Conservation (phyloP, 345 rosid species). For the Eucalyptus leucophloia region DNA sequence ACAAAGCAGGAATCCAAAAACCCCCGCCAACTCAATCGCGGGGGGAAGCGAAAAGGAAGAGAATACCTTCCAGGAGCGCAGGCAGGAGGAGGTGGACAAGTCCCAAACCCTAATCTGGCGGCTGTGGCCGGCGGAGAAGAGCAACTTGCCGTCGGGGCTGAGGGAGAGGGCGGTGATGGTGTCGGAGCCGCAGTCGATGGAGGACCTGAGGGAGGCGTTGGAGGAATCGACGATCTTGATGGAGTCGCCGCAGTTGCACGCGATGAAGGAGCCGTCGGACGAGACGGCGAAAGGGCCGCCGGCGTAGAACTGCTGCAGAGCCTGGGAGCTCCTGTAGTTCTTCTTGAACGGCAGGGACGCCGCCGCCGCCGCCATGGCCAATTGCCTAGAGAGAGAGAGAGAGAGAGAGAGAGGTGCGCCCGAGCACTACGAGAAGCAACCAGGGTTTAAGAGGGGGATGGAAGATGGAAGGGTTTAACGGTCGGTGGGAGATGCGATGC, state of each 20-base stretch:
- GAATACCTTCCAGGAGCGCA: constrained; percentile 88
- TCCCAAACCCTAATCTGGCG: constrained; percentile 93
- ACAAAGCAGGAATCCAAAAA: not conserved
- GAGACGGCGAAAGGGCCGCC: constrained; percentile 84
- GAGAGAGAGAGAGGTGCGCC: not conserved
- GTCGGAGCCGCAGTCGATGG: constrained; percentile 60
- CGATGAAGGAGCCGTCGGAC: constrained; percentile 69
- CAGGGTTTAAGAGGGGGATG: not conserved
- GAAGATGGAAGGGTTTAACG: not conserved
- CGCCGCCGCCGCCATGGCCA: not conserved
- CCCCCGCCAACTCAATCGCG: not conserved
- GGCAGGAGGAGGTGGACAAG: constrained; percentile 53
- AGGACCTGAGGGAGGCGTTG: constrained; percentile 43
- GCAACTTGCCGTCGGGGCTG: constrained; percentile 67
- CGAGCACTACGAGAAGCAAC: not conserved
- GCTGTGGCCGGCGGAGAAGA: constrained; percentile 90
- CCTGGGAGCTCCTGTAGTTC: constrained; percentile 53
- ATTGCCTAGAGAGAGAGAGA: not conserved
- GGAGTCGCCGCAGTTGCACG: constrained; percentile 63
- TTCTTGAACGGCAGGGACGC: constrained; percentile 38
- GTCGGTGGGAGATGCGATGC: not conserved
- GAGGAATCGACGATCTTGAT: constrained; percentile 64
- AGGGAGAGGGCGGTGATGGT: constrained; percentile 68
- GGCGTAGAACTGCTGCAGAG: constrained; percentile 77
- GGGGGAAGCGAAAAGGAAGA: not conserved